Percentiles rank a stretch among this genome's conserved stretches.
Conservation (phyloP, 2,329 filamentous ascomycete genomes). For the Fusarium coffeatum region DNA sequence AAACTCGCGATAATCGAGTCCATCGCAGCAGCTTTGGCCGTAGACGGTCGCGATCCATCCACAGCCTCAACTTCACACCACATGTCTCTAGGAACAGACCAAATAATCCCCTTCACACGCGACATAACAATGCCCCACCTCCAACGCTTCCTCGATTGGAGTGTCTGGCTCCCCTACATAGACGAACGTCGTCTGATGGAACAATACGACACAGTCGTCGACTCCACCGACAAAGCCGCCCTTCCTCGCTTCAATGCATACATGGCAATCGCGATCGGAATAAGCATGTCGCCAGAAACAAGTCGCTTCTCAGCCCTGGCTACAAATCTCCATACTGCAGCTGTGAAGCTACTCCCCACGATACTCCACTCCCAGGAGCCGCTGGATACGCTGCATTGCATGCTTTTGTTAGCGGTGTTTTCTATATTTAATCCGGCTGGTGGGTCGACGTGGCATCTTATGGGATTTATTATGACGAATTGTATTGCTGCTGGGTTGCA, state of each 20-base stretch:
- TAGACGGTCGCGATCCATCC: conserved; percentile 16
- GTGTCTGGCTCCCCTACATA: conserved; percentile 14
- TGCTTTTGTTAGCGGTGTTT: conserved; percentile 11
- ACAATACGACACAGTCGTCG: conserved; percentile 7
- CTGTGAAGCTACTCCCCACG: not conserved
- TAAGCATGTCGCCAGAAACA: conserved; percentile 17
- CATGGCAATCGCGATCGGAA: conserved; percentile 8
- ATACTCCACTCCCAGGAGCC: conserved; percentile 15
- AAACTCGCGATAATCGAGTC: conserved; percentile 20
- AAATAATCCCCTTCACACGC: not conserved
- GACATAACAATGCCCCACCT: not conserved
- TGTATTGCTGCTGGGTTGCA: conserved; percentile 18
- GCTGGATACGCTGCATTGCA: conserved; percentile 11
- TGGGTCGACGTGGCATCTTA: conserved; percentile 19
- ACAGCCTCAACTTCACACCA: conserved; percentile 8
- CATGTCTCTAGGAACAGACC: not conserved
- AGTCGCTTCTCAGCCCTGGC: not conserved
- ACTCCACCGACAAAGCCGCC: not conserved
- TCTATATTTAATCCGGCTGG: conserved; percentile 12
- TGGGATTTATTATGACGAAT: conserved; percentile 22
- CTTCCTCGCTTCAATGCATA: conserved; percentile 21
- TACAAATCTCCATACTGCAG: not conserved
- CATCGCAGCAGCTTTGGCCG: conserved; percentile 13
- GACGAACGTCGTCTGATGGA: not conserved
- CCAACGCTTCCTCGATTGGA: conserved; percentile 3